A percentile compares a stretch with the other conserved stretches of the same genome.
phyloP scores from a whole-genome alignment of 129 eudicot genomes.

The Artemisia tridentata region DNA sequence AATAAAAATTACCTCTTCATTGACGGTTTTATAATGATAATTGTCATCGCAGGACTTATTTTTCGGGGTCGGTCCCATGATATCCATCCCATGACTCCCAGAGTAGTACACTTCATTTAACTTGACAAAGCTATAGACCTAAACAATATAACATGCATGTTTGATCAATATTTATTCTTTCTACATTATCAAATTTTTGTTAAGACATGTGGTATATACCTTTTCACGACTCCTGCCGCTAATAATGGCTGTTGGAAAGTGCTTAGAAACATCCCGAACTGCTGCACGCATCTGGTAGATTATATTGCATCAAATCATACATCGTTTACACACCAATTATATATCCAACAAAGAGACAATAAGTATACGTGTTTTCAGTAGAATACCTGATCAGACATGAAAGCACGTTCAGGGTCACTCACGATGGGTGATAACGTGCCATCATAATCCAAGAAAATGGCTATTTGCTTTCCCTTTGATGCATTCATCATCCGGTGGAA shows the following conservation, averaged over 20 bases:
- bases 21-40: constrained; percentile 41
- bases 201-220: constrained; percentile 32
- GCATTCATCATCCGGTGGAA: constrained; percentile 40
- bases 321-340: too few relatives aligned
- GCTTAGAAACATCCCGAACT: constrained; percentile 56
- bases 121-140: constrained; percentile 73
- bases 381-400: constrained; percentile 75
- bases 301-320: neutral
- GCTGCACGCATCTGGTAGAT: constrained; percentile 68
- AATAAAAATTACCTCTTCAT: constrained; percentile 41
- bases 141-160: neutral
- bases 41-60: constrained; percentile 35
- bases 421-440: constrained; percentile 89
- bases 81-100: constrained; percentile 95
- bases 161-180: too few relatives aligned
- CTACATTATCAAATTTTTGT: neutral
- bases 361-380: neutral
- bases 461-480: constrained; percentile 54
- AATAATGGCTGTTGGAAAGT: constrained; percentile 78
- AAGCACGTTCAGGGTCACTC: constrained; percentile 71
- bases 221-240: constrained; percentile 84
- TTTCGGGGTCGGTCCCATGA: constrained; percentile 54
- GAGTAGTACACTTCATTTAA: constrained; percentile 70
- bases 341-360: too few relatives aligned
- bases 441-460: constrained; percentile 73